Evolutionary conservation across 208 protist genomes (phyloP), one percentile per base, ranked within the genome.

Genomic region (Porcisia hertigi): DNA sequence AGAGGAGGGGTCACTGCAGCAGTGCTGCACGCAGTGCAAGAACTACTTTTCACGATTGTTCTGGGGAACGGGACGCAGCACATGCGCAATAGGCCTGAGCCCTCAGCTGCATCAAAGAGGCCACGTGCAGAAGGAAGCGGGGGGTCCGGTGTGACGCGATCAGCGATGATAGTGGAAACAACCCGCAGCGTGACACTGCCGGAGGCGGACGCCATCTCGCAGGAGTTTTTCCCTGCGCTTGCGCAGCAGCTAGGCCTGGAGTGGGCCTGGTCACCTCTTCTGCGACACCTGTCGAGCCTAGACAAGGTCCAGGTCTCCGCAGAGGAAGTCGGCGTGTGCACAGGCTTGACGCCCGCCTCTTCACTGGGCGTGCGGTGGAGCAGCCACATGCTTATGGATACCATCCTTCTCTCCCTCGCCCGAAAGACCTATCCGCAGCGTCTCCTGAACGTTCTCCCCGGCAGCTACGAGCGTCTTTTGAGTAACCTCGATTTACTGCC

Each of bases 241-340:
- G 69, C 94, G 53, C 91, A 94, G 84, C 88, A 93, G 64, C 64
- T 94, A 0, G 93, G 93, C 4, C 83, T 88, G 65, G 93, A 97
- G 75, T 97, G 93, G 93, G 73, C 86, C 53, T 97, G 93, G 91
- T 97, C 93, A 0, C 82, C 87, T 57, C 81, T 88, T 60, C 71
- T 94, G 25, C 89, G 89, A 14, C 81, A 88, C 39, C 66, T 81
- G 3, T 76, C 79, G 18, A 54, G 57, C 41, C 80, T 97, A 14
- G 89, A 94, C 64, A 88, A 88, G 64, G 3, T 57, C 66, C 25
- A n/a, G 6, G 30, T 67, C 79, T 54, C 84, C 83, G 70, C 69
- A 73, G 66, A 57, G 11, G 47, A 43, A 36, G 52, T 41, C 69
- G 57, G 53, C 74, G 36, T 25, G 47, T 45, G 30, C 34, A 25